phyloP scores from a whole-genome alignment of 257 asterid genomes.

The Ehretia macrophylla region DNA sequence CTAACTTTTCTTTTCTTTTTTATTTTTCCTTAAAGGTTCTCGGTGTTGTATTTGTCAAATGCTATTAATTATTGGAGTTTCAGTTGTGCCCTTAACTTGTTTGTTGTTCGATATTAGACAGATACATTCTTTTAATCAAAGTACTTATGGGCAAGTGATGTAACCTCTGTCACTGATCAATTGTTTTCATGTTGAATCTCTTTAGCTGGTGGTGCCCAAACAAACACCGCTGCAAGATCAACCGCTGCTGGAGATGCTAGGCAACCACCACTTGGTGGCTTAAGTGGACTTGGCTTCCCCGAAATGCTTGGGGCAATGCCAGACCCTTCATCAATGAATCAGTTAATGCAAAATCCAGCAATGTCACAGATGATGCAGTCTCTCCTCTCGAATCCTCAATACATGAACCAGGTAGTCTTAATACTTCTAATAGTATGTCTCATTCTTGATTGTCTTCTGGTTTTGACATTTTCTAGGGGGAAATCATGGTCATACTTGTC shows the following conservation, averaged over 20 bases:
- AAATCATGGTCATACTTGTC: neutral
- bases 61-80: neutral
- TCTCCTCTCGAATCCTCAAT: slow-evolving; percentile 48
- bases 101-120: no score
- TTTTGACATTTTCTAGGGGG: neutral
- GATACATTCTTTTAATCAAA: no score
- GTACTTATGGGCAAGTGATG: neutral
- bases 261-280: slow-evolving; percentile 29
- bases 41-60: no score
- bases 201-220: slow-evolving; percentile 42
- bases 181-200: slow-evolving; percentile 8
- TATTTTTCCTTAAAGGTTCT: no score
- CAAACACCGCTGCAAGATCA: slow-evolving; percentile 33
- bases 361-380: slow-evolving; percentile 45
- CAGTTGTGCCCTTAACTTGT: no score
- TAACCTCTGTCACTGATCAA: neutral
- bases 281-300: slow-evolving; percentile 42
- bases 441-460: neutral
- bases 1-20: no score
- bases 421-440: slow-evolving; percentile 1
- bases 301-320: slow-evolving; percentile 45
- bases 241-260: slow-evolving; percentile 31
- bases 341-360: slow-evolving; percentile 56
- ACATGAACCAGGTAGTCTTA: slow-evolving; percentile 44
- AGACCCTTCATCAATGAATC: slow-evolving; percentile 38